Evolutionary conservation across 2,329 filamentous ascomycete genomes (phyloP).

Genomic region (Xylariaceae sp.): DNA sequence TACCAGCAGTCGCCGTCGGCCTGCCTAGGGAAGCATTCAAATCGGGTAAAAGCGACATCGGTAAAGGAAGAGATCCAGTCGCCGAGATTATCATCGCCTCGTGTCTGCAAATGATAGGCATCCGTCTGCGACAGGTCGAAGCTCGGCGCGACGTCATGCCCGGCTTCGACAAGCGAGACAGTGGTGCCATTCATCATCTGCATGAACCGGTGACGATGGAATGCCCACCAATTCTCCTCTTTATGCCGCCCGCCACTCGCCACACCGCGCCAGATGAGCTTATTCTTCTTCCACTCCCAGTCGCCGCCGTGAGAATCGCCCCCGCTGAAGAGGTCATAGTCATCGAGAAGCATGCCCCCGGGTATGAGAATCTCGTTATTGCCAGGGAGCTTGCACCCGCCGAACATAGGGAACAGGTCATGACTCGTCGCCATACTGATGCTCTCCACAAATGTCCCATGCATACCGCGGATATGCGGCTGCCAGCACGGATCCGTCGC

Average conservation of each 20-base stretch:
- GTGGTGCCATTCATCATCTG: constrained; percentile 60
- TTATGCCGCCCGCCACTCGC: constrained; percentile 52
- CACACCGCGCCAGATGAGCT: constrained; percentile 57
- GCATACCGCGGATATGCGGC: constrained; percentile 44
- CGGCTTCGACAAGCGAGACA: constrained; percentile 42
- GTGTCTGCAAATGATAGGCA: constrained; percentile 37
- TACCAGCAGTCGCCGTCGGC: constrained; percentile 35
- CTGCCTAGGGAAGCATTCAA: constrained; percentile 33
- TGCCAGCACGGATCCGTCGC: constrained; percentile 56
- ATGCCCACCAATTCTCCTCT: constrained; percentile 56
- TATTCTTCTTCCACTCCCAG: constrained; percentile 52
- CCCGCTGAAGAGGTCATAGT: constrained; percentile 52
- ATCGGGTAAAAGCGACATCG: constrained; percentile 41
- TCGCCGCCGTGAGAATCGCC: constrained; percentile 46
- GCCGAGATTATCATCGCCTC: constrained; percentile 33
- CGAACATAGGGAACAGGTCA: constrained; percentile 55
- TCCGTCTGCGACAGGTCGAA: constrained; percentile 38
- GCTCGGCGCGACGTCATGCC: constrained; percentile 37
- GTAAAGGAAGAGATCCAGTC: constrained; percentile 37
- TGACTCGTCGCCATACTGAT: constrained; percentile 46
- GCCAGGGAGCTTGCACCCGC: constrained; percentile 56
- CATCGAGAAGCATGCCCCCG: constrained; percentile 56
- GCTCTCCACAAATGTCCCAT: constrained; percentile 53
- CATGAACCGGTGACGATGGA: constrained; percentile 63
- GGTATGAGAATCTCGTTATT: constrained; percentile 62